Evolutionary conservation across 495 filamentous ascomycete genomes (phyloP).

Genomic region (Darksidea phi): DNA sequence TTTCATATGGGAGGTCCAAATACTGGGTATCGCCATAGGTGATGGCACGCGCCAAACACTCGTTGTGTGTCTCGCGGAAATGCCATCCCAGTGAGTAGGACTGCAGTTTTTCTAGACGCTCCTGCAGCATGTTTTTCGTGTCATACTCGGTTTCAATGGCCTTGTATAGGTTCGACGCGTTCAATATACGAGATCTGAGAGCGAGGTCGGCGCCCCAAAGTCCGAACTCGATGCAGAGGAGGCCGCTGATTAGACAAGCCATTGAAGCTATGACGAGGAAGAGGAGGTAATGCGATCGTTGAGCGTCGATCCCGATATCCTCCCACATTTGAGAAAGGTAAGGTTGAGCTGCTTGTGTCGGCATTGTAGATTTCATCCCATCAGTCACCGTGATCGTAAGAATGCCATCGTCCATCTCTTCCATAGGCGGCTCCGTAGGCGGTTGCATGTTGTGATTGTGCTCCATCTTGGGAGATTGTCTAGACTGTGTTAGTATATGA

Average conservation of each 20-base stretch:
- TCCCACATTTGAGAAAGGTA: too few relatives aligned
- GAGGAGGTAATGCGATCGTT: not conserved
- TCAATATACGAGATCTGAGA: not conserved
- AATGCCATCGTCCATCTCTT: too few relatives aligned
- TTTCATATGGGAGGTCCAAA: not conserved
- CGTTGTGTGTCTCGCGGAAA: not conserved
- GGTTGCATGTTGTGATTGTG: too few relatives aligned
- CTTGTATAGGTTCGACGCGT: not conserved
- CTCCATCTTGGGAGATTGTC: too few relatives aligned
- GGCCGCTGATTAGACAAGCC: not conserved
- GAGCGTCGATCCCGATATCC: not conserved
- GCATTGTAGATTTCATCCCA: too few relatives aligned
- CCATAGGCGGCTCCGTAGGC: too few relatives aligned
- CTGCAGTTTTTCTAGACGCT: not conserved
- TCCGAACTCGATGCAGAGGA: not conserved
- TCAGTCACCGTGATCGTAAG: too few relatives aligned
- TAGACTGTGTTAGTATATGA: too few relatives aligned
- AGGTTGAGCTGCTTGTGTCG: too few relatives aligned
- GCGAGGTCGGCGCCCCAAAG: not conserved
- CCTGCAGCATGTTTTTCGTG: not conserved
- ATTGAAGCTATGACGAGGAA: not conserved
- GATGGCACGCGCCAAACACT: constrained; percentile 13
- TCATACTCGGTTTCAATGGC: not conserved
- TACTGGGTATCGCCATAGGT: not conserved
- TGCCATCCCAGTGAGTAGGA: not conserved